Evolutionary conservation across 2,329 filamentous ascomycete genomes (phyloP), one percentile per base, ranked within the genome.

Genomic region (Ceratocystis diversiconidia): DNA sequence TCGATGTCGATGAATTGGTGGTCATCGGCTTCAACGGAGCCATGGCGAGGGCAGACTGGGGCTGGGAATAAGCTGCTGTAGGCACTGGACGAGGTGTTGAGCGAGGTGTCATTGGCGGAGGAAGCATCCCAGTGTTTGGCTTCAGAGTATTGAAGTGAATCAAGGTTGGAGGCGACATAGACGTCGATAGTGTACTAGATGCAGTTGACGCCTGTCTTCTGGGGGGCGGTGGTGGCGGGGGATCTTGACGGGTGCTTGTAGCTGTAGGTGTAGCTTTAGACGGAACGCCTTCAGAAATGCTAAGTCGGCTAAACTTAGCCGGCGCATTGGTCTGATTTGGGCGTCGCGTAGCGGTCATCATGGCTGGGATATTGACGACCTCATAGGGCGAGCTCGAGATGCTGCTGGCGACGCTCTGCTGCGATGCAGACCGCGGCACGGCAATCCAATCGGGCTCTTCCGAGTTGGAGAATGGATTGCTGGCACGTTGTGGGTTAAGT

Each of bases 401-500:
- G 71, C 79, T 83, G 1, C 80, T 82, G 68, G 78, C 78, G 0
- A 81, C 77, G 0, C 80, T 82, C 36, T 81, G 73, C 46, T 80
- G 78, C 17, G 82, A 82, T 52, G 79, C 77, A 2, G 79, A 76
- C 41, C 82, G 76, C 25, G 83, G 80, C 5, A 87, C 78, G 2
- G 80, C 81, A 52, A 95, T 84, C 94, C 94, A 97, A 71, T 96
- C 92, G 8, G 87, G 83, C 73, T 95, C 89, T 41, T 86, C 80
- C 1, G 82, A 85, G 30, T 63, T 63, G 1, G 80, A 81, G 73
- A 95, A 97, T 0, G 94, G 94, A 71, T 97, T 97, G 0, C 88
- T 84, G 12, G 85, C 83, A 61, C 89, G 83, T 41, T 84, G 81
- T 1, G 87, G 84, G 73, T 96, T 96, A 25, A 89, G 80, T 1